A percentile compares a stretch with the other conserved stretches of the same genome.
Conservation (phyloP, 78 protist species). For the Carpediemonas membranifera region DNA sequence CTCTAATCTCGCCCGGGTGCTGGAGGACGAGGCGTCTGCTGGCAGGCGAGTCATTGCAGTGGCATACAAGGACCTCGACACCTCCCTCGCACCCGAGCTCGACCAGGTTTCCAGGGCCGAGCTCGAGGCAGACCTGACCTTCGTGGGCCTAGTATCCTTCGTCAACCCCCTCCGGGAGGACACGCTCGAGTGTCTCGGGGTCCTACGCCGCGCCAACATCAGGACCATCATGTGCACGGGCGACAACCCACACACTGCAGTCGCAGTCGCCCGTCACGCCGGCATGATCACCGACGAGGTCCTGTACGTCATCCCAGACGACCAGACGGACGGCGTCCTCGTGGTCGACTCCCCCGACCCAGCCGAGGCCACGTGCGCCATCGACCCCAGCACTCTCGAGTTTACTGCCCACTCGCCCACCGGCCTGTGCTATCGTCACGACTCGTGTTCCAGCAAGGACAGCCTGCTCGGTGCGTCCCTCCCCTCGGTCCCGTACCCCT, state of each 20-base stretch:
- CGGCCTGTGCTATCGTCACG: too few species aligned
- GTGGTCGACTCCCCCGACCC: too few species aligned
- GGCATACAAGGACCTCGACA: conserved; percentile 28
- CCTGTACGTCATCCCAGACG: not conserved
- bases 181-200: conserved; percentile 33
- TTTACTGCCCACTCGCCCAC: too few species aligned
- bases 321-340: too few species aligned
- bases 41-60: conserved; percentile 72
- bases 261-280: conserved; percentile 57
- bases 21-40: conserved; percentile 34
- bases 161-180: conserved; percentile 23
- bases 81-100: not conserved
- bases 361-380: too few species aligned
- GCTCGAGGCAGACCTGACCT: conserved; percentile 36
- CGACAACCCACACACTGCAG: conserved; percentile 76
- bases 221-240: conserved; percentile 56
- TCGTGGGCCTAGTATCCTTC: conserved; percentile 15
- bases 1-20: conserved; percentile 9
- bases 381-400: too few species aligned
- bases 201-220: conserved; percentile 40
- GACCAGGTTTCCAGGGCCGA: conserved; percentile 6
- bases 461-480: too few species aligned
- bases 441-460: too few species aligned
- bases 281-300: conserved; percentile 28
- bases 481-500: too few species aligned